Percentiles rank a stretch among this genome's conserved stretches.
These are phyloP conservation scores for Bipolaris bicolor DNA, from an alignment of 2,329 filamentous ascomycete genomes.

Conservation along the genomic window DNA sequence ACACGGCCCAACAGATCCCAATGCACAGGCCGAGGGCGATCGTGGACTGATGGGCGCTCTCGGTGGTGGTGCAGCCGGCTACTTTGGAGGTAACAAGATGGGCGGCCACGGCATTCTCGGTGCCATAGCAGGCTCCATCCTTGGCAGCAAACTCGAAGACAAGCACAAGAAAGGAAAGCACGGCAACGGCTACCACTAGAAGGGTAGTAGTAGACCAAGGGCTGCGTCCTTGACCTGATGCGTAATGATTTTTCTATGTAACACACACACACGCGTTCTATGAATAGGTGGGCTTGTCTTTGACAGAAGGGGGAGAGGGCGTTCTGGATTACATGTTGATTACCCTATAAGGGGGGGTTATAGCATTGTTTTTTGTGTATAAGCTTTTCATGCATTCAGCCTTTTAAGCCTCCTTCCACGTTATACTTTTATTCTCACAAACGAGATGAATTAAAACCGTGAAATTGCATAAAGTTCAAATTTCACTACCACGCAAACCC, in stretches of 20 bases:
- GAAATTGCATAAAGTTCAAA: too few species aligned
- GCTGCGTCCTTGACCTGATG: neutral
- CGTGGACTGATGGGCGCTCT: conserved; percentile 64
- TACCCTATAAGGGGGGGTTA: neutral
- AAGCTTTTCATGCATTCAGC: neutral
- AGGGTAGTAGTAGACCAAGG: neutral
- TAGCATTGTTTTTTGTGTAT: neutral
- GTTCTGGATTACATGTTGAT: conserved; percentile 1
- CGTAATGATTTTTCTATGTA: neutral
- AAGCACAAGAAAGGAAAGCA: conserved; percentile 55
- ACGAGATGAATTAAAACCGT: too few species aligned
- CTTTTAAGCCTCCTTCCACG: too few species aligned
- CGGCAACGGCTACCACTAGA: conserved; percentile 18
- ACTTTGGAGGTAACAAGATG: conserved; percentile 62
- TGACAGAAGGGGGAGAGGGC: neutral
- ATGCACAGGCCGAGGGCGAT: conserved; percentile 59
- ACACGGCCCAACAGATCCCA: conserved; percentile 54
- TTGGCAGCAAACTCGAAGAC: conserved; percentile 62
- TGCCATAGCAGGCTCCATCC: conserved; percentile 62
- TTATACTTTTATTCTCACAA: too few species aligned
- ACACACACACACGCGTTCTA: neutral
- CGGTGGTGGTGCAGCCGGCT: conserved; percentile 63
- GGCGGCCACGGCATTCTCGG: conserved; percentile 63
- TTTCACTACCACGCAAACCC: too few species aligned
- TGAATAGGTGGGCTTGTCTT: neutral